Percentiles rank a stretch among this genome's conserved stretches.
phyloP scores from a whole-genome alignment of 1,139 yeast species.

The Yamadazyma spencermartinsiae region DNA sequence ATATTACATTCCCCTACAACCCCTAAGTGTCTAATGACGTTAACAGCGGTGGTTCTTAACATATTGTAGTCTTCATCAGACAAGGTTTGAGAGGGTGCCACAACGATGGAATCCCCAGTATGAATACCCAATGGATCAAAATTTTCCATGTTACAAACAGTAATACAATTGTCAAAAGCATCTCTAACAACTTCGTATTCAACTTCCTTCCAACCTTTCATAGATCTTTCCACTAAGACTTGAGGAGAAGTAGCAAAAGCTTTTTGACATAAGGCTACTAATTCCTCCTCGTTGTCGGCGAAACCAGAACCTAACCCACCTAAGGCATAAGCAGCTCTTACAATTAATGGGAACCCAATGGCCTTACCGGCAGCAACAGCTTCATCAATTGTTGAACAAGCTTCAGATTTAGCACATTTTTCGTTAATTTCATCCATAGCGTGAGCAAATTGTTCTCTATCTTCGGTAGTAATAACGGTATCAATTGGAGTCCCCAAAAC shows the following conservation, averaged over 20 bases:
- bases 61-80: constrained; percentile 97
- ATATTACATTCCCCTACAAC: constrained; percentile 99
- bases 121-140: constrained; percentile 98
- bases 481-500: constrained; percentile 97
- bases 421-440: constrained; percentile 95
- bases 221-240: constrained; percentile 89
- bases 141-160: constrained; percentile 99
- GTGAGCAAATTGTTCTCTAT: constrained; percentile 90
- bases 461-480: constrained; percentile 95
- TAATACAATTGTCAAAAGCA: constrained; percentile 95
- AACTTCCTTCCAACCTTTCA: constrained; percentile 99
- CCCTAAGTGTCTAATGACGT: constrained; percentile 95
- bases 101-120: constrained; percentile 98
- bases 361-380: constrained; percentile 81
- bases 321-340: constrained; percentile 95
- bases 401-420: constrained; percentile 90
- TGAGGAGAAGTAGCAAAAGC: constrained; percentile 97
- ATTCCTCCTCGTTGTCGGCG: constrained; percentile 86
- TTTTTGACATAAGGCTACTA: constrained; percentile 79
- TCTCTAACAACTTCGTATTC: constrained; percentile 99
- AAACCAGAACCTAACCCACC: constrained; percentile 99
- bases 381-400: constrained; percentile 77
- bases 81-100: constrained; percentile 97
- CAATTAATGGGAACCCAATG: constrained; percentile 94
- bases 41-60: constrained; percentile 97